Base-by-base conservation (phyloP, 371 early-diverging fungal genomes). In the Lichtheimia ramosa region DNA sequence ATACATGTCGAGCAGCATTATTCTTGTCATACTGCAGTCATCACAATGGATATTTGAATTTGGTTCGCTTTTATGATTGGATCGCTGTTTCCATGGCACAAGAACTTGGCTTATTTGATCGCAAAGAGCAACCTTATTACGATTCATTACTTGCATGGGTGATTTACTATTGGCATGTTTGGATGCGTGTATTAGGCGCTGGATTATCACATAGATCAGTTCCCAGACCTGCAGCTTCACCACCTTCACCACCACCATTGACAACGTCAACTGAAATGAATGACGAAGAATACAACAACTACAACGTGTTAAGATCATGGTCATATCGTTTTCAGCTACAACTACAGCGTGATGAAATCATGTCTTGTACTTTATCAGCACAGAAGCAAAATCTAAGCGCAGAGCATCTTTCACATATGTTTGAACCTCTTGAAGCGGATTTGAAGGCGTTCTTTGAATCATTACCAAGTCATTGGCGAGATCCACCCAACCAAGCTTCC, bases 31-130 rank as follows among this genome's bases (percentile, higher is more conserved):
- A 75, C 50, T 71, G 71, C 52, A 73, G 69, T 43, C 67, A 79
- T 21, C 79, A 79, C 50, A 79, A 79, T 39, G 79, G 75, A 4
- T 66, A 69, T 57, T 28, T 69, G 2, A 54, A 61, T 7, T 67
- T 66, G 3, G 73, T 75, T 15, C 68, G 71, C 51, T 59, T 66
- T 16, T 79, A 79, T 58, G 79, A 79, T 54, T 79, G 76, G 74
- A 79, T 79, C 41, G 59, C 74, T 10, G 71, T 64, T 39, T 69
- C 66, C 6, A 69, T 79, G 71, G 79, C 79, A 8, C 67, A 71
- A 48, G 73, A 75, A 39, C 48, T 79, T 3, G 79, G 79, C 0
- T 62, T 79, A 1, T 46, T 46, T 16, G 46, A 46, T n/a, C 18
- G 21, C 46, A 18, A n/a, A 18, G 18, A 46, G 18, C 16, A 16